Percentiles rank a stretch among this genome's conserved stretches.
phyloP scores from a whole-genome alignment of 495 filamentous ascomycete species.

The Entonaema liquescens region DNA sequence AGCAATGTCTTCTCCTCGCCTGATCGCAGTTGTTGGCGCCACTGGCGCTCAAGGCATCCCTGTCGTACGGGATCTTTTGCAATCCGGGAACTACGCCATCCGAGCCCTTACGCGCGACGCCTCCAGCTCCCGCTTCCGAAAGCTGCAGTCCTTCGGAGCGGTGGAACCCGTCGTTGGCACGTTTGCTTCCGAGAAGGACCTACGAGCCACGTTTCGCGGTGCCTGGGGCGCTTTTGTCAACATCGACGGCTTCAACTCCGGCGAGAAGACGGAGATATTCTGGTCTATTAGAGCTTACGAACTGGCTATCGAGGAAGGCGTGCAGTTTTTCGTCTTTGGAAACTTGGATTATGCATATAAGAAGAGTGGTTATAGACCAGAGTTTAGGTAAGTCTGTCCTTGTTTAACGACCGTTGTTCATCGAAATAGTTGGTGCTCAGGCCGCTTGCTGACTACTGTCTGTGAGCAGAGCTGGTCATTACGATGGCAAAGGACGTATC shows the following conservation, averaged over 20 bases:
- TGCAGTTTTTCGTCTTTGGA: conserved; percentile 63
- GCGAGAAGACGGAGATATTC: conserved; percentile 63
- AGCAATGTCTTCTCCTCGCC: conserved; percentile 41
- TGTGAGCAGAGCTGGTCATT: conserved; percentile 51
- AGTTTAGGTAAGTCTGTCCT: conserved; percentile 47
- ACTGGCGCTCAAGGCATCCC: conserved; percentile 66
- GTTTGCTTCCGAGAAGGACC: conserved; percentile 55
- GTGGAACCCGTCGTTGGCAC: conserved; percentile 58
- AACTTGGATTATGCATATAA: conserved; percentile 59
- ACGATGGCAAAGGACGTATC: conserved; percentile 65
- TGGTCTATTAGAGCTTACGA: conserved; percentile 66
- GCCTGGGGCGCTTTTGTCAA: conserved; percentile 64
- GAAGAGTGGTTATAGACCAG: conserved; percentile 55
- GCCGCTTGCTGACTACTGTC: neutral
- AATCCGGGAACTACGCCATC: conserved; percentile 54
- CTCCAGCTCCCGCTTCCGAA: conserved; percentile 49
- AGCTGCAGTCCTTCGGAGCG: conserved; percentile 47
- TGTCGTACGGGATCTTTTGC: conserved; percentile 55
- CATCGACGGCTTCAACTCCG: conserved; percentile 62
- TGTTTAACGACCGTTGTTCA: neutral
- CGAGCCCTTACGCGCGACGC: conserved; percentile 60
- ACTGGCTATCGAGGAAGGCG: conserved; percentile 58
- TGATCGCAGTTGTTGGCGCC: conserved; percentile 60
- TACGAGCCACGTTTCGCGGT: conserved; percentile 54
- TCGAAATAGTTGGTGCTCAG: neutral